Percentiles rank a stretch among this genome's conserved stretches.
Conservation (phyloP, 331 rosid genomes). For the Cydonia oblonga region DNA sequence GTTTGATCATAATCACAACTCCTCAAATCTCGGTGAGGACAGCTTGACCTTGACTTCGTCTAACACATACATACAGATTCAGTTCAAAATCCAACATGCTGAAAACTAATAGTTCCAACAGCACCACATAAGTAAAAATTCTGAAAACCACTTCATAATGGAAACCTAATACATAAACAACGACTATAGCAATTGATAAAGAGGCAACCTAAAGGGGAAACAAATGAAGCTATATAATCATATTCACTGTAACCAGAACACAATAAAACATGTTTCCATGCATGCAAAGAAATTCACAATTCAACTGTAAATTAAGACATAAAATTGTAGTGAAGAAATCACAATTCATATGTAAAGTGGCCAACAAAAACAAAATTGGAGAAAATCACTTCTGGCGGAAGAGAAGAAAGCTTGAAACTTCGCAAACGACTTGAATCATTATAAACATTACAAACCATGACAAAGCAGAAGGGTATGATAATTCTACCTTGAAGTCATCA, state of each 20-base stretch:
- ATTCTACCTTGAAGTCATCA: constrained; percentile 85
- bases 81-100: background rate
- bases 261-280: background rate
- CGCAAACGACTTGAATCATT: background rate
- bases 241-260: too few species aligned
- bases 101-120: background rate
- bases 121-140: background rate
- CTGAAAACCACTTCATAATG: background rate
- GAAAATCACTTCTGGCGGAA: background rate
- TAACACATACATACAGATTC: constrained; percentile 18
- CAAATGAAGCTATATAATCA: too few species aligned
- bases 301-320: background rate
- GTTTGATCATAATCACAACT: too few species aligned
- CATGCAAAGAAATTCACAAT: background rate
- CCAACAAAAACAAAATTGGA: background rate
- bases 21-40: too few species aligned
- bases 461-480: background rate
- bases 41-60: too few species aligned
- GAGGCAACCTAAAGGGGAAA: background rate
- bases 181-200: background rate
- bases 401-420: background rate
- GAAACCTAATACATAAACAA: background rate
- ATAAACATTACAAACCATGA: background rate
- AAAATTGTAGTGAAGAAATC: background rate
- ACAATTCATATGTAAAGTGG: background rate